Percentiles rank a stretch among this genome's conserved stretches.
These are phyloP conservation scores for Vitis hybrid DNA, from an alignment of 177 flowering plant genomes.

Conservation along the genomic window DNA sequence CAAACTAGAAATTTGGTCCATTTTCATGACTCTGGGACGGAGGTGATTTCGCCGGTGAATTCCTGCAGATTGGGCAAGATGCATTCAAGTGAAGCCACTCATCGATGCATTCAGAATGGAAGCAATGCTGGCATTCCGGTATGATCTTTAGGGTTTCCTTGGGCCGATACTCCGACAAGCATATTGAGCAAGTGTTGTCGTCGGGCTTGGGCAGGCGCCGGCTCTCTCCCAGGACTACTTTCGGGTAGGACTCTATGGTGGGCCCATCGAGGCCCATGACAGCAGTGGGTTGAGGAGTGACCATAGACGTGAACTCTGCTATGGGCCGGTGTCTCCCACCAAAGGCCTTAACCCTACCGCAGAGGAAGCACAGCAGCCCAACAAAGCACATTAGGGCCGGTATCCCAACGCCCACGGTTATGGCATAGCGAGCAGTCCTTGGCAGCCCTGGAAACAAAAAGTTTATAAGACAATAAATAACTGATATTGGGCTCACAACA, in stretches of 20 bases:
- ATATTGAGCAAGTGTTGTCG: slow-evolving; percentile 43
- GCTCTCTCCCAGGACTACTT: slow-evolving; percentile 32
- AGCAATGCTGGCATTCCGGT: slow-evolving; percentile 41
- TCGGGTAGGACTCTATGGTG: slow-evolving; percentile 42
- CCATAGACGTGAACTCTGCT: slow-evolving; percentile 7
- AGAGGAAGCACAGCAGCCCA: slow-evolving; percentile 22
- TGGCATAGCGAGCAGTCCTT: slow-evolving; percentile 23
- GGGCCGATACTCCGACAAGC: slow-evolving; percentile 41
- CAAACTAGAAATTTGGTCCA: no score
- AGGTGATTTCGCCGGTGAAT: slow-evolving; percentile 13
- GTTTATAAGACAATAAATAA: background rate
- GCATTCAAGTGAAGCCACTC: slow-evolving; percentile 42
- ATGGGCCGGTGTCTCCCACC: background rate
- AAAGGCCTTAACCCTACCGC: slow-evolving; percentile 11
- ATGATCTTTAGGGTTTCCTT: slow-evolving; percentile 33
- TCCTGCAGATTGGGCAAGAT: slow-evolving; percentile 44
- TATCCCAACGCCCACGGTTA: slow-evolving; percentile 28
- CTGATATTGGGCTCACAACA: no score
- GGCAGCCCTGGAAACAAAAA: slow-evolving; percentile 19
- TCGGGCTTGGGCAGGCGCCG: slow-evolving; percentile 31
- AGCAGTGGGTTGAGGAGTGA: slow-evolving; percentile 9
- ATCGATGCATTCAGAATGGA: slow-evolving; percentile 44
- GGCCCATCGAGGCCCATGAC: slow-evolving; percentile 30
- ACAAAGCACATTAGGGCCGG: slow-evolving; percentile 15
- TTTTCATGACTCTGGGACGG: background rate